Conservation (phyloP, 768 basidiomycete genomes). For the Amanita brunnescens region DNA sequence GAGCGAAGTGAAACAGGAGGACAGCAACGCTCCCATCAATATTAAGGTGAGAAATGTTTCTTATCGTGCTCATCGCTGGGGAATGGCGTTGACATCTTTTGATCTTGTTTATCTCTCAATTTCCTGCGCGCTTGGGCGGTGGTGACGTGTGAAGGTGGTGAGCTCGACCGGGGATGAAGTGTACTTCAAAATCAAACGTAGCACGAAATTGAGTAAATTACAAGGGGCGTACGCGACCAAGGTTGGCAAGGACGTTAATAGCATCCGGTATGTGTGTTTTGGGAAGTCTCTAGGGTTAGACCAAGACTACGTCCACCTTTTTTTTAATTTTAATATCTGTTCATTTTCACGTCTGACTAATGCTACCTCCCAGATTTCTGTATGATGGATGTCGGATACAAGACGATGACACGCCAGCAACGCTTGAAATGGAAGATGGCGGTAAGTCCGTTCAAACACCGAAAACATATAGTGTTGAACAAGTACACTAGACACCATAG, state of each 20-base stretch:
- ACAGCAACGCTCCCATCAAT: constrained; percentile 61
- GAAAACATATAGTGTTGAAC: not conserved
- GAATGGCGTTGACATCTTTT: not conserved
- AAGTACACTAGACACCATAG: constrained; percentile 67
- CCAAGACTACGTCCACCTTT: not conserved
- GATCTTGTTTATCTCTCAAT: not conserved
- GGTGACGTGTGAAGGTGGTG: constrained; percentile 48
- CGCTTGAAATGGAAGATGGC: constrained; percentile 85
- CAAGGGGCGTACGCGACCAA: constrained; percentile 89
- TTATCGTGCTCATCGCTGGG: not conserved
- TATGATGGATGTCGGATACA: constrained; percentile 84
- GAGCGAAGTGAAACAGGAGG: constrained; percentile 45
- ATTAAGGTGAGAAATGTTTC: constrained; percentile 46
- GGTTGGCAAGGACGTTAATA: constrained; percentile 81
- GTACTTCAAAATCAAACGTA: constrained; percentile 95
- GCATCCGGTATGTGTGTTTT: constrained; percentile 64
- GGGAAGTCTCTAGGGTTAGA: not conserved
- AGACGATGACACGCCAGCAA: constrained; percentile 80
- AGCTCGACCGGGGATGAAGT: constrained; percentile 78
- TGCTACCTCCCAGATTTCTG: constrained; percentile 53
- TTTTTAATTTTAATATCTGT: not conserved
- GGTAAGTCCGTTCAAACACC: constrained; percentile 35
- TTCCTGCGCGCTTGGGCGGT: constrained; percentile 2
- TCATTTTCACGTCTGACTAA: not conserved
- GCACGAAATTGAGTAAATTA: constrained; percentile 86